Evolutionary conservation across 306 rosid genomes (phyloP), one percentile per base, ranked within the genome.

Genomic region (Trifolium repens): DNA sequence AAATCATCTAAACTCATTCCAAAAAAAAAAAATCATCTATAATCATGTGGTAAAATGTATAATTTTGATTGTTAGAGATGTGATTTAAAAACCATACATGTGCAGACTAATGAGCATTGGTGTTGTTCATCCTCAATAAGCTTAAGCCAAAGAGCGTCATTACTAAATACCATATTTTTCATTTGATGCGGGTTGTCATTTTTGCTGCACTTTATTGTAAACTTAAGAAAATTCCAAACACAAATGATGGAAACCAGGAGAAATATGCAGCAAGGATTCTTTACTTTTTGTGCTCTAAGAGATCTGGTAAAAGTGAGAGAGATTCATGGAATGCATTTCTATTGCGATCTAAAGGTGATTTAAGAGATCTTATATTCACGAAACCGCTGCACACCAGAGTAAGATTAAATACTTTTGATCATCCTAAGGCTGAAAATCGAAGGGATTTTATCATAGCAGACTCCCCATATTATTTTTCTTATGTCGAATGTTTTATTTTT

Each of bases 341-440:
- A 73, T 68, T 87, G 62, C 84, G 90, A 59, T 61, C 87, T 19
- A 75, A 81, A 32, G 82, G 84, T 60, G 91, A 94, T 78, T 35
- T 91, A 85, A 91, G 93, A 86, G 94, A 91, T 64, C 67, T 90
- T 54, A 65, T 85, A 67, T 88, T 91, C 86, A 81, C 83, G 83
- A 91, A 81, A 81, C 94, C 87, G 52, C 80, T 94, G 7, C 94
- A 91, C 57, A 58, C 91, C 67, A 86, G 91, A 77, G 40, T 94
- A 83, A 90, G 84, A 87, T 32, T 94, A 49, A 85, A 85, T 63
- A 63, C 64, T 79, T 74, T 19, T 17, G 88, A 82, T 72, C 98
- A 91, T 77, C 89, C 90, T 50, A 94, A 88, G 90, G 93, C 90
- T 52, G 91, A 84, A 4, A 90, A 86, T 67, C 75, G 75, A 32